phyloP scores from a whole-genome alignment of 1,284 basidiomycete genomes.

The Sporisorium exsertum region DNA sequence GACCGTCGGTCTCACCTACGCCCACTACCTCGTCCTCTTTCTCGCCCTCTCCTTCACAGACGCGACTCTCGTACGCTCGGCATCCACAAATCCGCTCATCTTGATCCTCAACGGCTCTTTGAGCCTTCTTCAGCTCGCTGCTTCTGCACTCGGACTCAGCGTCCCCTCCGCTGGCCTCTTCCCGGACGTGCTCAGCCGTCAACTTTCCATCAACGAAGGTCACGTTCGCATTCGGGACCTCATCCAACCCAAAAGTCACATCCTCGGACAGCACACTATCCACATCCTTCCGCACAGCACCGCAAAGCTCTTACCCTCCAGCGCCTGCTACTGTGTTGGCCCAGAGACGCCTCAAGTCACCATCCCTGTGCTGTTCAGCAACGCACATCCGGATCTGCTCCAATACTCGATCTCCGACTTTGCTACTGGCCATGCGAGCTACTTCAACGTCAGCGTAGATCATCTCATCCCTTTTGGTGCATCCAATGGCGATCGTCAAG shows the following conservation, averaged over 20 bases:
- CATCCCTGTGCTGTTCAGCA: conserved; percentile 87
- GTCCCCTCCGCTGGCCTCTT: conserved; percentile 46
- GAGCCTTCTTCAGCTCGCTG: conserved; percentile 16
- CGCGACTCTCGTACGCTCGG: conserved; percentile 37
- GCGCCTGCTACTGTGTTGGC: conserved; percentile 75
- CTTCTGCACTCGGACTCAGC: conserved; percentile 40
- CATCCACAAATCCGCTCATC: conserved; percentile 34
- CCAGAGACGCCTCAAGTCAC: conserved; percentile 75
- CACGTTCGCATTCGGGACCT: conserved; percentile 70
- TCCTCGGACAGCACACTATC: conserved; percentile 89
- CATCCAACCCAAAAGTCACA: conserved; percentile 72
- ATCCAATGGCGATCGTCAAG: conserved; percentile 13
- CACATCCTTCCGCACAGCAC: conserved; percentile 84
- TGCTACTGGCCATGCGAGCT: conserved; percentile 72
- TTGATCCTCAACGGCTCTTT: conserved; percentile 30
- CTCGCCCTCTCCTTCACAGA: conserved; percentile 39
- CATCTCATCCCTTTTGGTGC: conserved; percentile 73
- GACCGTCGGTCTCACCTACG: conserved; percentile 48
- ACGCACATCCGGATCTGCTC: conserved; percentile 81
- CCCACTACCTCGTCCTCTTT: conserved; percentile 47
- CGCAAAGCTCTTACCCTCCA: conserved; percentile 79
- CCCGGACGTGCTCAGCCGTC: conserved; percentile 73
- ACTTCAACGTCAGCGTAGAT: conserved; percentile 78
- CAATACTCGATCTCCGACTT: conserved; percentile 83
- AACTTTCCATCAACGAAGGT: conserved; percentile 68